phyloP scores from a whole-genome alignment of 805 yeast genomes.

The Saccharomycopsis sp. region DNA sequence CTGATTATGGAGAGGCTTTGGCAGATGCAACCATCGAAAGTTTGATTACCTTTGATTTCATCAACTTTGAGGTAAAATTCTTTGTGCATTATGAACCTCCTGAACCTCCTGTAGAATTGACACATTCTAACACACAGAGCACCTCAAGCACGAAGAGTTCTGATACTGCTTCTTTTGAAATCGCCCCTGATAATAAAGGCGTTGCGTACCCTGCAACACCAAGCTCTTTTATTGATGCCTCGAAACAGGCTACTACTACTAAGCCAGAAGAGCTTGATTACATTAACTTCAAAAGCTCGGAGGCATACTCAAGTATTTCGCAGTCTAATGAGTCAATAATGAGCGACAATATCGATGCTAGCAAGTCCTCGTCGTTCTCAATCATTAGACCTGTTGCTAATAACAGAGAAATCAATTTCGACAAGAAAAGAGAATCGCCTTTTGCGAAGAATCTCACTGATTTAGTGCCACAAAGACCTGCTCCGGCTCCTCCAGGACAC shows the following conservation, averaged over 20 bases:
- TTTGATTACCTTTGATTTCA: conserved; percentile 32
- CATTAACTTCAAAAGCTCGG: conserved; percentile 41
- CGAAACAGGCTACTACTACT: conserved; percentile 31
- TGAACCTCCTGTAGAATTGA: conserved; percentile 21
- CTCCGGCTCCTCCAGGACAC: conserved; percentile 18
- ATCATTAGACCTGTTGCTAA: conserved; percentile 59
- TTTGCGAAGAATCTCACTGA: conserved; percentile 49
- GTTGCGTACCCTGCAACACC: conserved; percentile 44
- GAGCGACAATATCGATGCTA: conserved; percentile 18
- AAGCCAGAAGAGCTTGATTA: conserved; percentile 37
- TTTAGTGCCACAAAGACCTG: conserved; percentile 20
- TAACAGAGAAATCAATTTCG: conserved; percentile 68
- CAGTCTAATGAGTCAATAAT: neutral
- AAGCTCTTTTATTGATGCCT: conserved; percentile 43
- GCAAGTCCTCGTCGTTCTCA: conserved; percentile 48
- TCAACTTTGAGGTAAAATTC: conserved; percentile 32
- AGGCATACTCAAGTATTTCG: neutral
- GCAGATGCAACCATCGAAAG: conserved; percentile 41
- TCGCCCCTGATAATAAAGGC: conserved; percentile 19
- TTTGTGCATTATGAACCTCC: conserved; percentile 30
- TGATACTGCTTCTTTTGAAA: conserved; percentile 47
- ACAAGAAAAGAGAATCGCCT: conserved; percentile 71
- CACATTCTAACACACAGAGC: conserved; percentile 21
- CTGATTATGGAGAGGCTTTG: conserved; percentile 50
- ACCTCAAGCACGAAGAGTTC: conserved; percentile 46